Percentiles rank a stretch among this genome's conserved stretches.
phyloP scores from a whole-genome alignment of 257 asterid genomes.

The Fraxinus pennsylvanica region DNA sequence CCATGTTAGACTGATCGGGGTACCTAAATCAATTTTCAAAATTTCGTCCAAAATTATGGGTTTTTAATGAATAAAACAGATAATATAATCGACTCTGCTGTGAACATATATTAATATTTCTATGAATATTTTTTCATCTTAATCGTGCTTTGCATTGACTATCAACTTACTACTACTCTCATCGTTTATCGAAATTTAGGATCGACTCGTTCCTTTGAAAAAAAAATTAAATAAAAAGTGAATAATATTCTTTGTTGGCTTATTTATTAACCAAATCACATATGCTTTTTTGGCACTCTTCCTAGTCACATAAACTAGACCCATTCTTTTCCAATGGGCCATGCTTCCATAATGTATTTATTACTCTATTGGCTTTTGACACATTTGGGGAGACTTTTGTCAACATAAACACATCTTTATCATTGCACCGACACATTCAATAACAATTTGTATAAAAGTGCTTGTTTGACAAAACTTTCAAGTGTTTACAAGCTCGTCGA shows the following conservation, averaged over 20 bases:
- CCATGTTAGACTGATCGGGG: not conserved
- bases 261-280: slow-evolving; percentile 6
- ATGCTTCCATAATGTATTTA: not conserved
- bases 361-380: not conserved
- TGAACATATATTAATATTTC: too few relatives aligned
- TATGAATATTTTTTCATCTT: too few relatives aligned
- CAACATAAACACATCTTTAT: not conserved
- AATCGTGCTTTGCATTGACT: too few relatives aligned
- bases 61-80: too few relatives aligned
- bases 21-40: not conserved
- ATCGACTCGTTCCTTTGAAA: not conserved
- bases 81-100: too few relatives aligned
- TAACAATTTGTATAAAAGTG: not conserved
- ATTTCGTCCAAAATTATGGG: not conserved
- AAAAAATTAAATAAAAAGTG: too few relatives aligned
- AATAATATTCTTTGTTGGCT: not conserved
- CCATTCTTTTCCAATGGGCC: slow-evolving; percentile 6
- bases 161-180: not conserved
- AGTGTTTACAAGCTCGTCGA: too few relatives aligned
- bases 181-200: not conserved
- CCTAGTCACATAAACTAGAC: slow-evolving; percentile 8
- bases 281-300: slow-evolving; percentile 18
- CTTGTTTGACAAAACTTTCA: not conserved
- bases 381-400: slow-evolving; percentile 4
- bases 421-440: not conserved